Evolutionary conservation across 1,284 basidiomycete species (phyloP).

Genomic region (Heterobasidion occidentale): DNA sequence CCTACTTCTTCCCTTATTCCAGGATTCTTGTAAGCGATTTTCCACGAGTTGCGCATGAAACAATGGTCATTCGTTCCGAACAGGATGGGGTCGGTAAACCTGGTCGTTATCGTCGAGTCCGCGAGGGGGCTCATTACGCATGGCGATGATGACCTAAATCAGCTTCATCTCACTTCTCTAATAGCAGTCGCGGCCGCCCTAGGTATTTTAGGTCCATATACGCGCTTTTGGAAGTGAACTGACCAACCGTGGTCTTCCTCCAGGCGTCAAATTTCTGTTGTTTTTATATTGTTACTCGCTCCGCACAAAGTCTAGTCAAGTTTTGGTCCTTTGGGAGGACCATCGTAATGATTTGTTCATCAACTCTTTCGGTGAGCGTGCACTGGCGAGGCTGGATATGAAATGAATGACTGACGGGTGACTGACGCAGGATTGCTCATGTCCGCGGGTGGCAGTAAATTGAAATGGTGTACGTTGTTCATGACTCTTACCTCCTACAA

Average conservation of each 20-base stretch:
- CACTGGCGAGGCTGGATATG: background rate
- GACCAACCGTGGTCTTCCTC: background rate
- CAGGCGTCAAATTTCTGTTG: slow-evolving; percentile 78
- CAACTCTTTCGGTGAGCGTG: slow-evolving; percentile 59
- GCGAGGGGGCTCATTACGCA: slow-evolving; percentile 61
- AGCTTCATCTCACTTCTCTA: slow-evolving; percentile 79
- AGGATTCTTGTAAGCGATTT: slow-evolving; percentile 58
- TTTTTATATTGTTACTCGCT: slow-evolving; percentile 85
- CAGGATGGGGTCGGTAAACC: slow-evolving; percentile 77
- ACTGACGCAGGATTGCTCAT: slow-evolving; percentile 69
- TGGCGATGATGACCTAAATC: slow-evolving; percentile 42
- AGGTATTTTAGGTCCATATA: slow-evolving; percentile 33
- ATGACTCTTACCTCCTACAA: background rate
- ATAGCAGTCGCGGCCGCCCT: slow-evolving; percentile 79
- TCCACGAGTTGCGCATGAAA: background rate
- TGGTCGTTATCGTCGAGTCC: slow-evolving; percentile 84
- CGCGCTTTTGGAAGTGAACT: background rate
- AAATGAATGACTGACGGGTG: background rate
- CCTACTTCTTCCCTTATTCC: slow-evolving; percentile 11
- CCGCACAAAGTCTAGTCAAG: slow-evolving; percentile 79
- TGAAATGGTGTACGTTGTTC: slow-evolving; percentile 64
- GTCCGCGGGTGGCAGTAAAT: slow-evolving; percentile 85
- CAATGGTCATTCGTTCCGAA: background rate
- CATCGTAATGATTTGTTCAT: slow-evolving; percentile 88
- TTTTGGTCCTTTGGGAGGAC: slow-evolving; percentile 92